Conservation (phyloP, 164 flowering plant genomes). For the Stephania japonica region DNA sequence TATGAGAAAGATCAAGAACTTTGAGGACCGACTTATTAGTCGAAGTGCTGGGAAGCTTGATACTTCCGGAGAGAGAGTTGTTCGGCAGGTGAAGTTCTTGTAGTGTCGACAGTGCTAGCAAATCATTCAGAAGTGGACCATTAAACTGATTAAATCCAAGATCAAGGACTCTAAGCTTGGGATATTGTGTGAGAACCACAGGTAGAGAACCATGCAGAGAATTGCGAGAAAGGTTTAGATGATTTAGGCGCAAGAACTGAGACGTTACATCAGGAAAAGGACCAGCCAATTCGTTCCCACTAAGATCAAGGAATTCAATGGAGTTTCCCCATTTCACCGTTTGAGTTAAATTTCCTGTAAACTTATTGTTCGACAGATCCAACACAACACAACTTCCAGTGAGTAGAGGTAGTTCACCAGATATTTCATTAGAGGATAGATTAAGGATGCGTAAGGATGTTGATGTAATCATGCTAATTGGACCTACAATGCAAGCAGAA, state of each 20-base stretch:
- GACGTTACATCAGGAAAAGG: conserved; percentile 63
- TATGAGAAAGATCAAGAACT: conserved; percentile 79
- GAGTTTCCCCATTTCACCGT: conserved; percentile 67
- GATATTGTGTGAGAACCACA: conserved; percentile 44
- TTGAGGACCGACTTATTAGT: conserved; percentile 37
- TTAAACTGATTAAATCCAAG: conserved; percentile 67
- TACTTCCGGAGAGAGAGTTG: conserved; percentile 49
- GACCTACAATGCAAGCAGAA: conserved; percentile 47
- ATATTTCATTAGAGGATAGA: conserved; percentile 74
- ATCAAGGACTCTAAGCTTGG: conserved; percentile 71
- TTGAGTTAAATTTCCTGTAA: conserved; percentile 68
- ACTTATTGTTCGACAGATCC: conserved; percentile 68
- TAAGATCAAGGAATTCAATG: conserved; percentile 82
- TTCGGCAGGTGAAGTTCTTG: conserved; percentile 65
- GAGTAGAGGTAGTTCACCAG: conserved; percentile 80
- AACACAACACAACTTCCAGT: conserved; percentile 69
- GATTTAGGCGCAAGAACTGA: conserved; percentile 67
- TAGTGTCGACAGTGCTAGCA: conserved; percentile 55
- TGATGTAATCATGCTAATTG: conserved; percentile 63
- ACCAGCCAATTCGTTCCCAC: conserved; percentile 70
- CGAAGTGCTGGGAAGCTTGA: conserved; percentile 41
- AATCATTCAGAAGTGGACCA: conserved; percentile 47
- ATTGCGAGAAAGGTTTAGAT: conserved; percentile 76
- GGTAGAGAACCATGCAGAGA: conserved; percentile 57
- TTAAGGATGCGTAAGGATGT: conserved; percentile 60